These are phyloP conservation scores for Oenanthe sinensis DNA, from an alignment of 129 eudicot species.

Conservation along the genomic window DNA sequence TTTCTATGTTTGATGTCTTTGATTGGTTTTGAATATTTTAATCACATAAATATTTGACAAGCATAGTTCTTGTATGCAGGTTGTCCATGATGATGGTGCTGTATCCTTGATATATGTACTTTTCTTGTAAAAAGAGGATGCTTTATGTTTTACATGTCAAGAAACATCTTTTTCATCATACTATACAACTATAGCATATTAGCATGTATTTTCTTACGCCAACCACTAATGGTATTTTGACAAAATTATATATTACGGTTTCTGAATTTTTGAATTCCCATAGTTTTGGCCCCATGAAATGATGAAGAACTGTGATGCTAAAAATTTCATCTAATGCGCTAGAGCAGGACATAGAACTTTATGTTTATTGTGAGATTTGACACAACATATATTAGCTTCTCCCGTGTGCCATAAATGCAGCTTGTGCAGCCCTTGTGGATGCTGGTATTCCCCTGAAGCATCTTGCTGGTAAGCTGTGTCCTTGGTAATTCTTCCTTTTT, in stretches of 20 bases:
- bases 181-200: neutral
- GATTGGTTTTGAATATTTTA: neutral
- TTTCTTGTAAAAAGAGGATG: neutral
- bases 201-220: neutral
- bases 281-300: neutral
- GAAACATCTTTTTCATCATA: neutral
- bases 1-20: neutral
- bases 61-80: slow-evolving; percentile 39
- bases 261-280: neutral
- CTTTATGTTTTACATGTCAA: neutral
- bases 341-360: neutral
- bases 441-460: slow-evolving; percentile 84
- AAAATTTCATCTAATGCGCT: neutral
- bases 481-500: neutral
- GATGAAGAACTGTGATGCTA: neutral
- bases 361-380: slow-evolving; percentile 24
- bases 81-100: slow-evolving; percentile 94
- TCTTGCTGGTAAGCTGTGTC: slow-evolving; percentile 54
- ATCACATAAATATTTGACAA: neutral
- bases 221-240: neutral
- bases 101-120: slow-evolving; percentile 52
- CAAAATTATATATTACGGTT: neutral
- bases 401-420: slow-evolving; percentile 89
- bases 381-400: slow-evolving; percentile 52
- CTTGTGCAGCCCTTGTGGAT: slow-evolving; percentile 89